Base-by-base conservation (phyloP, 352 stramenopile species). In the Phytopythium boreale region DNA sequence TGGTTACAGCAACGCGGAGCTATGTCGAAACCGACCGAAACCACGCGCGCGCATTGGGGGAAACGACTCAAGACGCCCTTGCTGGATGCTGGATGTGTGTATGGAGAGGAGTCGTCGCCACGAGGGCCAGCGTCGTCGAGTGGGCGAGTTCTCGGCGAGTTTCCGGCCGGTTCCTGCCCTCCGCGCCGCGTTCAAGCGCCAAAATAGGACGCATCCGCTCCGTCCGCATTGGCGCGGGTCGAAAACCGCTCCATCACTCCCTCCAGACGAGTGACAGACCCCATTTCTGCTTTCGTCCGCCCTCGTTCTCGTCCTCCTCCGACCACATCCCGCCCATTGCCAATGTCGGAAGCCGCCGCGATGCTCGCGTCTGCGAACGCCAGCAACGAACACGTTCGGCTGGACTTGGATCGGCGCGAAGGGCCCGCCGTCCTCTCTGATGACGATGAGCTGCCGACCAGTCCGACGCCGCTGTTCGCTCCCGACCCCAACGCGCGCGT, bases 361-460 rank as follows among this genome's bases (percentile, higher is more conserved):
- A 27, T 51, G 44, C 29, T 34, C 29, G 4, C 29, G 29, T 34
- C 29, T 34, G 29, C 34, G 34, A 14, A 14, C 10, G n/a, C 44
- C 5, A 51, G 8, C 44, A 29, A 22, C 19, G 51, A 41, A 15
- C 51, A 58, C 27, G 51, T 58, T 22, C 12, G 27, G 10, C 51
- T 58, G 9, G 51, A 58, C 29, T 26, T 58, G 27, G 29, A 58
- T 19, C 51, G 31, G 14, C 29, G 19, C 19, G 51, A 44, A 19
- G 22, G 10, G 9, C 1, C 49, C 2, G 19, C 49, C 14, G 31
- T 58, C 1, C 51, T 60, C 17, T 60, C 55, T 20, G 34, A 47
- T 20, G 34, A 47, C n/a, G 55, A 60, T 3, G 55, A 60, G 22
- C 55, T 47, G 34, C 55, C 55, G 34, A 50, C 55, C 29, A 60